These are phyloP conservation scores for Termitomyces sp. DNA, from an alignment of 1,284 basidiomycete species.

Conservation along the genomic window DNA sequence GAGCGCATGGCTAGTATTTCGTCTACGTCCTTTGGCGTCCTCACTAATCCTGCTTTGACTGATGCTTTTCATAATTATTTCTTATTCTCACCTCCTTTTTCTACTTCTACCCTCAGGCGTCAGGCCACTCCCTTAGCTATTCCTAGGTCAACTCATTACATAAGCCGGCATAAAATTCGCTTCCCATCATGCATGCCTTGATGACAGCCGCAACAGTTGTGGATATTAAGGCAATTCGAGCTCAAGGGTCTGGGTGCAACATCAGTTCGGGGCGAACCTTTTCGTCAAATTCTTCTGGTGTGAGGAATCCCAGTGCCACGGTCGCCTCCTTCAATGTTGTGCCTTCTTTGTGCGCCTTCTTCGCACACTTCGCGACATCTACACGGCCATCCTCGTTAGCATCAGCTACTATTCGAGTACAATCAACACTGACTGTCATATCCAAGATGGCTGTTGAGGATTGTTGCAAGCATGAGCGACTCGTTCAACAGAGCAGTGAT, in stretches of 20 bases:
- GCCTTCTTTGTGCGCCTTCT: slow-evolving; percentile 99
- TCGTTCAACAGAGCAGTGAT: slow-evolving; percentile 91
- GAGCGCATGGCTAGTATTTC: slow-evolving; percentile 1
- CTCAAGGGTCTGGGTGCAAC: slow-evolving; percentile 62
- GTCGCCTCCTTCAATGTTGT: slow-evolving; percentile 95
- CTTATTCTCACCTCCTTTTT: slow-evolving; percentile 1
- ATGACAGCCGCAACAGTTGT: slow-evolving; percentile 5
- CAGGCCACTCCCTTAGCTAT: neutral
- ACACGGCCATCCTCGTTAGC: slow-evolving; percentile 17
- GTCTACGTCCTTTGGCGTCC: slow-evolving; percentile 6
- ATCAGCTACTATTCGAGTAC: slow-evolving; percentile 12
- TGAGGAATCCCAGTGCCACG: slow-evolving; percentile 81
- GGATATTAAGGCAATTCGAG: neutral
- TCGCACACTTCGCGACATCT: slow-evolving; percentile 98
- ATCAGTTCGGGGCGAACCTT: slow-evolving; percentile 94
- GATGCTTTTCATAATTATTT: slow-evolving; percentile 12
- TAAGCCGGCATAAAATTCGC: slow-evolving; percentile 9
- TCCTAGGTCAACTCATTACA: slow-evolving; percentile 2
- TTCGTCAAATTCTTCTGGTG: slow-evolving; percentile 90
- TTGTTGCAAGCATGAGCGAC: slow-evolving; percentile 94
- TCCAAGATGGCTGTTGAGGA: slow-evolving; percentile 88
- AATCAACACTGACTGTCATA: slow-evolving; percentile 80
- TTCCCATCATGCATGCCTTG: slow-evolving; percentile 10
- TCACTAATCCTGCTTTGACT: slow-evolving; percentile 12
- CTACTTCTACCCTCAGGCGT: neutral